Percentiles rank a stretch among this genome's conserved stretches.
These are phyloP conservation scores for Globisporangium nagaii DNA, from an alignment of 352 stramenopile genomes.

Conservation along the genomic window DNA sequence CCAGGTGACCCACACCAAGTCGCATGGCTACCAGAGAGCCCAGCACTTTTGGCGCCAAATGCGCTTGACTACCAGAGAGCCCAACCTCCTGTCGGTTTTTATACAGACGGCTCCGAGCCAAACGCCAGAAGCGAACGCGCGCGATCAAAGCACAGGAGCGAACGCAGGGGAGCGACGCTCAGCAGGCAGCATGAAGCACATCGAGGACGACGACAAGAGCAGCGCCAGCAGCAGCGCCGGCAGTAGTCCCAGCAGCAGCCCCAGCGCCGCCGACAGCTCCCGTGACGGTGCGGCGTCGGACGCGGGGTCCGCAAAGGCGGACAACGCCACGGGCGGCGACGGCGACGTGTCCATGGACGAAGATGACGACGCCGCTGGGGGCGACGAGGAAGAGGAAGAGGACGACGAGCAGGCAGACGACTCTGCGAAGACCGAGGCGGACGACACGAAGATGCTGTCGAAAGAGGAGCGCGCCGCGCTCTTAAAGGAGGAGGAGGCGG, in stretches of 20 bases:
- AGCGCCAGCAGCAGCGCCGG: conserved; percentile 18
- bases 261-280: conserved; percentile 19
- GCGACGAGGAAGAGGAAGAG: conserved; percentile 19
- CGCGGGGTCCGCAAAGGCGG: conserved; percentile 10
- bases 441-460: conserved; percentile 41
- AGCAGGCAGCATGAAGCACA: conserved; percentile 18
- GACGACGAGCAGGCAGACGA: conserved; percentile 23
- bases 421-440: conserved; percentile 9
- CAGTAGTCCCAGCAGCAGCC: conserved; percentile 16
- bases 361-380: conserved; percentile 16
- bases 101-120: no score
- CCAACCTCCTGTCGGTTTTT: no score
- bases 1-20: no score
- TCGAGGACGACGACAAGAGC: conserved; percentile 28
- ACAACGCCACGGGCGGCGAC: no score
- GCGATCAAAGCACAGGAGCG: no score
- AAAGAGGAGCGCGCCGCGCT: conserved; percentile 54
- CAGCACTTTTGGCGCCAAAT: no score
- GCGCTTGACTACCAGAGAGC: no score
- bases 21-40: no score
- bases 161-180: no score
- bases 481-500: conserved; percentile 57
- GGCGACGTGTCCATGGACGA: conserved; percentile 21
- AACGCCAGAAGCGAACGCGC: no score
- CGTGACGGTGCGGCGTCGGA: conserved; percentile 6